A percentile compares a stretch with the other conserved stretches of the same genome.
Conservation (phyloP, 1,284 basidiomycete genomes). For the Naganishia cerealis region DNA sequence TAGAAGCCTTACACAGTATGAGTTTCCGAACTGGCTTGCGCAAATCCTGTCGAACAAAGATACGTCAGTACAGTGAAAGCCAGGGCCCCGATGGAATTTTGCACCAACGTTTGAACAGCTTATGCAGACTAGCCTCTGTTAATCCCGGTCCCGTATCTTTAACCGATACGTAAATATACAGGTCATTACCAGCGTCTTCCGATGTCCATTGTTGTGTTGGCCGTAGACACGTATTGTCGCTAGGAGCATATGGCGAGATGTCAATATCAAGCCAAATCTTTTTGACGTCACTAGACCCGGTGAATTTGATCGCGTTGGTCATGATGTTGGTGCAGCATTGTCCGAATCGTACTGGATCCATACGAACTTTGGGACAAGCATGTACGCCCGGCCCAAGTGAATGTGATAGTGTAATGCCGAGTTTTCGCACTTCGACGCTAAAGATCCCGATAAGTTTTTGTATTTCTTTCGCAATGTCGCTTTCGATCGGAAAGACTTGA, state of each 20-base stretch:
- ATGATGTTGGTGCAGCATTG: conserved; percentile 52
- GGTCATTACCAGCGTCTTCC: conserved; percentile 39
- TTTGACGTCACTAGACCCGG: conserved; percentile 42
- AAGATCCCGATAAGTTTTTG: conserved; percentile 51
- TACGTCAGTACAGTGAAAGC: background rate
- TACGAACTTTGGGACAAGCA: conserved; percentile 38
- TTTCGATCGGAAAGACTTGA: conserved; percentile 48
- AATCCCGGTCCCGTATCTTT: conserved; percentile 53
- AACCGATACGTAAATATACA: conserved; percentile 49
- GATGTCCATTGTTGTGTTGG: conserved; percentile 31
- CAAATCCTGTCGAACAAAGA: conserved; percentile 37
- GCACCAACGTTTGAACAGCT: conserved; percentile 44
- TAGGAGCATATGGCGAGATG: conserved; percentile 43
- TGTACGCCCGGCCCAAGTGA: conserved; percentile 28
- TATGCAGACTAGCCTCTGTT: conserved; percentile 43
- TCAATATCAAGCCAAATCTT: conserved; percentile 46
- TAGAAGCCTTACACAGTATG: conserved; percentile 37
- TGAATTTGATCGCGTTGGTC: conserved; percentile 50
- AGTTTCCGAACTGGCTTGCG: conserved; percentile 44
- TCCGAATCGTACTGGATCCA: conserved; percentile 49
- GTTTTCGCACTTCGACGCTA: conserved; percentile 31
- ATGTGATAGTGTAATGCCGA: conserved; percentile 34
- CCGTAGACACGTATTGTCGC: conserved; percentile 40
- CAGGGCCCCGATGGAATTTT: background rate
- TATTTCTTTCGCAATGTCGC: conserved; percentile 46